Evolutionary conservation across 768 basidiomycete genomes (phyloP), one percentile per base, ranked within the genome.

Genomic region (Lactifluus rugatus): DNA sequence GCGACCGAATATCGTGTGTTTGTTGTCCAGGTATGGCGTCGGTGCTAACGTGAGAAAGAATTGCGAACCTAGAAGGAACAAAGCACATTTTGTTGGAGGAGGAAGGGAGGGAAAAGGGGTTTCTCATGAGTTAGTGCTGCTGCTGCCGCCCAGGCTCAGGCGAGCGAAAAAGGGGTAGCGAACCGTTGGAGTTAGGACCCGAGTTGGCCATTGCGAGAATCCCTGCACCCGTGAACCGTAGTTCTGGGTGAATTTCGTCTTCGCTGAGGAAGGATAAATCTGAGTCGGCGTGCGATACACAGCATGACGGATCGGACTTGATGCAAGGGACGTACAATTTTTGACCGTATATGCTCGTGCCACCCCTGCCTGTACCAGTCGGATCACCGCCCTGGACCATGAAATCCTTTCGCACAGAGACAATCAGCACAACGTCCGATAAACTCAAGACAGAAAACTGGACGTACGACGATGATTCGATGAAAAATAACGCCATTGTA

Each of bases 161-260:
- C n/a, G n/a, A n/a, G n/a, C n/a, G n/a, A n/a, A n/a, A n/a, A n/a
- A 34, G 8, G 7, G 11, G 2, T 11, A 34, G 11, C 74, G 54
- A 54, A 82, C 90, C 87, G 66, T 92, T 93, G 25, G 87, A 87
- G 69, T 92, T 90, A n/a, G 89, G 89, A 11, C 94, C 94, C 46
- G 94, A 91, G 72, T 99, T 99, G 36, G 96, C 96, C 90, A 93
- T 92, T 9, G 91, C 93, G 25, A 98, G 82, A 57, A 97, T 93
- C 21, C 95, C 95, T 44, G 94, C 93, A 17, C 95, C 95, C 2
- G 93, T 93, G 74, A 97, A 97, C 48, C 93, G 78, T 64, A 97
- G 72, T 14, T 96, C 93, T 1, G 90, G 85, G 65, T 91, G 81
- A 52, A 97, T 82, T 68, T 96, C 93, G 70, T 96, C 93, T 70